Conservation (phyloP, 2,329 filamentous ascomycete species). For the Cytospora mali region DNA sequence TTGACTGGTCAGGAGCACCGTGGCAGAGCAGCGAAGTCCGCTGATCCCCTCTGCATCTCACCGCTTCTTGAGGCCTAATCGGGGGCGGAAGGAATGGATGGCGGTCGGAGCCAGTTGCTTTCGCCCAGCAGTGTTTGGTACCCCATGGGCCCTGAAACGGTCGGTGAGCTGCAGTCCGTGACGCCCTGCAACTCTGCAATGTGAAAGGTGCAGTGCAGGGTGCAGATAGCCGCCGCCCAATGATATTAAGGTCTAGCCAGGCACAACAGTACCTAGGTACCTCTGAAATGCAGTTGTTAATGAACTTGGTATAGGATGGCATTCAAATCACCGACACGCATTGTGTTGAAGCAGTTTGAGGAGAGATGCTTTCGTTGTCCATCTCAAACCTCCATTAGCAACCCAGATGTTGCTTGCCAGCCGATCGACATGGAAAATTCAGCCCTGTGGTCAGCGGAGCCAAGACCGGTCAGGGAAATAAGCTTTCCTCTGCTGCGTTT, state of each 20-base stretch:
- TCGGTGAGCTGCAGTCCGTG: constrained; percentile 4
- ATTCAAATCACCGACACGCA: neutral
- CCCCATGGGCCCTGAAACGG: neutral
- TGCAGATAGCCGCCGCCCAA: neutral
- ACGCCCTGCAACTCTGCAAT: neutral
- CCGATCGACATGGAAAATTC: neutral
- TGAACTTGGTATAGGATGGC: neutral
- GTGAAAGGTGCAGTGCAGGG: neutral
- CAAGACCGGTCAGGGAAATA: constrained; percentile 19
- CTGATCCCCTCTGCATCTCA: constrained; percentile 15
- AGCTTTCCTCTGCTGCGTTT: constrained; percentile 14
- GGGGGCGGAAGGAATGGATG: neutral
- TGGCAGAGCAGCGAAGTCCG: neutral
- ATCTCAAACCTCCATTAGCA: neutral
- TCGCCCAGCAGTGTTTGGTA: neutral
- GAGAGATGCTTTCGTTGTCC: neutral
- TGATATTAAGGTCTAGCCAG: neutral
- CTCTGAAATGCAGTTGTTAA: neutral
- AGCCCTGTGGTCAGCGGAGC: constrained; percentile 18
- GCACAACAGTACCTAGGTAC: neutral
- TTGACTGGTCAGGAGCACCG: neutral
- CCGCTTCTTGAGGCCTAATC: constrained; percentile 19
- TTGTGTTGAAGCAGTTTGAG: neutral
- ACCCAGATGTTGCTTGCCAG: neutral
- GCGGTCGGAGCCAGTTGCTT: neutral